Base-by-base conservation (phyloP, 2,329 filamentous ascomycete genomes). In the Epichloe sylvatica region DNA sequence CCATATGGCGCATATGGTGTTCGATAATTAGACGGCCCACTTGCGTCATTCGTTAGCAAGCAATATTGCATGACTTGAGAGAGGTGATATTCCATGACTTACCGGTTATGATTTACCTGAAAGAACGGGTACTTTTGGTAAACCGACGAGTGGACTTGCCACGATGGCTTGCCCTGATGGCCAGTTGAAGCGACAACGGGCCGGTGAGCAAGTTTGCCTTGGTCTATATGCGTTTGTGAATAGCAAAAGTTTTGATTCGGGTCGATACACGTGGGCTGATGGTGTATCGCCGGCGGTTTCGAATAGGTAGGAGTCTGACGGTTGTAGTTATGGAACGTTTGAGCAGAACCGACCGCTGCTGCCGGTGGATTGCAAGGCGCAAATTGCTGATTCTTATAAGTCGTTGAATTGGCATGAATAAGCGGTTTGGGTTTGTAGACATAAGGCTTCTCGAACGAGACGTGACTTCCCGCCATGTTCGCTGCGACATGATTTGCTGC, bases 41-140 rank as follows among this genome's bases (percentile, higher is more conserved):
- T 77, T 52, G 4, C n/a, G 33, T 25, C 12, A 44, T 8, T 21
- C 8, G 45, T 62, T 53, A 65, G 52, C 40, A 52, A 41, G 39
- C 12, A 8, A 35, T 7, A 4, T 41, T 12, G 21, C 5, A 46
- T 4, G 3, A 7, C 30, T 30, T 4, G 6, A 33, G n/a, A 33
- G n/a, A 41, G 17, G 25, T 19, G 13, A 33, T 23, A 21, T 41
- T 41, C 33, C 19, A 19, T 1, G 21, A 46, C 67, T 51, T 68
- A 77, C 71, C 75, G 73, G 54, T 81, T 81, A 54, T 80, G 72
- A 52, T 81, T 68, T 25, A 77, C 70, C 54, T 80, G 76, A 59
- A 81, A 77, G 59, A 78, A 82, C 3, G 69, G 64, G 56, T 78
- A 79, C 53, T 74, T 77, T 50, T 75, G 71, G 49, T 71, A 71